A percentile compares a stretch with the other conserved stretches of the same genome.
Evolutionary conservation across 2,329 filamentous ascomycete species (phyloP).

Genomic region (Podosphaera aphanis): DNA sequence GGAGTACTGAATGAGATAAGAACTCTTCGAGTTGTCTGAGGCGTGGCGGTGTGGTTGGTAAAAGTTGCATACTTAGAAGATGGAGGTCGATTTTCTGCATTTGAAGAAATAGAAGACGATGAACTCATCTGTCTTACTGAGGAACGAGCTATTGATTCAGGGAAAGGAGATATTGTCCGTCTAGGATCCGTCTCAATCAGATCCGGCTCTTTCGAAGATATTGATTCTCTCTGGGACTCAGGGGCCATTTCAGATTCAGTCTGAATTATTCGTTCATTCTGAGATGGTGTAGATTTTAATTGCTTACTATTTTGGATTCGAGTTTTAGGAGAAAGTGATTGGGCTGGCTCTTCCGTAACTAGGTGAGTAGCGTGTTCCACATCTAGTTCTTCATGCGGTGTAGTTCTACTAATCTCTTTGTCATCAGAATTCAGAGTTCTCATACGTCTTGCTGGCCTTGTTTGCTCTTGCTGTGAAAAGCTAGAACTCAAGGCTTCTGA

Average conservation of each 20-base stretch:
- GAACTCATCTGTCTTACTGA: conserved; percentile 12
- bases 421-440: conserved; percentile 6
- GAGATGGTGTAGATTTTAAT: background rate
- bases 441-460: conserved; percentile 2
- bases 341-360: background rate
- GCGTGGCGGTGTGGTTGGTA: conserved; percentile 7
- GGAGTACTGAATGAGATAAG: conserved; percentile 24
- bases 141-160: background rate
- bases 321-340: background rate
- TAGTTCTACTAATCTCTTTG: conserved; percentile 3
- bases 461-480: conserved; percentile 1
- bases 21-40: conserved; percentile 19
- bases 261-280: background rate
- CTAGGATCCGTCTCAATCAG: background rate
- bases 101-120: conserved; percentile 49
- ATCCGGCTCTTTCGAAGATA: background rate
- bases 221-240: background rate
- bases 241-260: background rate
- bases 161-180: background rate
- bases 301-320: background rate
- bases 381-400: background rate
- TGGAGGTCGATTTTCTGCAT: conserved; percentile 59
- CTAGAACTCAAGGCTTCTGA: conserved; percentile 1
- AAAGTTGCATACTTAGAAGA: conserved; percentile 32
- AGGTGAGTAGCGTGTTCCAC: background rate